Percentiles rank a stretch among this genome's conserved stretches.
These are phyloP conservation scores for Colletotrichum godetiae DNA, from an alignment of 2,329 filamentous ascomycete species.

Conservation along the genomic window DNA sequence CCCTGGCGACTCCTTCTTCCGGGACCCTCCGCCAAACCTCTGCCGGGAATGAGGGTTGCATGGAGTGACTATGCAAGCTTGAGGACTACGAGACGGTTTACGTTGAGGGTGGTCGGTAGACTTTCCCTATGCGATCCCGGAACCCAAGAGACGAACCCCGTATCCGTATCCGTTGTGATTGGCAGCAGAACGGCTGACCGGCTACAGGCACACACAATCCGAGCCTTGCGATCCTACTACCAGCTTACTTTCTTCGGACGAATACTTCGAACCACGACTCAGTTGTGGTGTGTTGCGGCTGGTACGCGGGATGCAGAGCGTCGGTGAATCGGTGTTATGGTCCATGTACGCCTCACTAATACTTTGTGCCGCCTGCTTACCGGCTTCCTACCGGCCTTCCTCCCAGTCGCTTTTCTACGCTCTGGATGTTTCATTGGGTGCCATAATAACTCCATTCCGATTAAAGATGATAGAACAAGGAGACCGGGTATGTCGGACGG, in stretches of 20 bases:
- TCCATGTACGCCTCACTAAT: background rate
- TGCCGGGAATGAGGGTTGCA: background rate
- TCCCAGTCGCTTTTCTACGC: background rate
- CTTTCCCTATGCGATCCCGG: constrained; percentile 12
- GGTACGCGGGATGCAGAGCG: background rate
- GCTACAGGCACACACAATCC: background rate
- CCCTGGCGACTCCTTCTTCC: background rate
- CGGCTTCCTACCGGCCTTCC: background rate
- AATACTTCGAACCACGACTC: constrained; percentile 11
- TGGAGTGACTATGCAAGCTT: background rate
- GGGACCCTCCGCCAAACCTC: background rate
- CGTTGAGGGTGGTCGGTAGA: constrained; percentile 9
- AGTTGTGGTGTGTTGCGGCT: background rate
- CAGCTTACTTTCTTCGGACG: background rate
- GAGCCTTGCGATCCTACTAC: background rate
- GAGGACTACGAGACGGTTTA: background rate
- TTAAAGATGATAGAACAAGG: background rate
- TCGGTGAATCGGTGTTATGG: background rate
- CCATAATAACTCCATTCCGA: background rate
- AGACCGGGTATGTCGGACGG: constrained; percentile 26
- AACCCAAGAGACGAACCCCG: constrained; percentile 26
- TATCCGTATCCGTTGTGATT: constrained; percentile 28
- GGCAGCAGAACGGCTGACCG: background rate
- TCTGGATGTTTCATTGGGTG: constrained; percentile 4
- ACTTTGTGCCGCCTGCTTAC: background rate